Base-by-base conservation (phyloP, 352 stramenopile genomes). In the Pythium myriotylum region DNA sequence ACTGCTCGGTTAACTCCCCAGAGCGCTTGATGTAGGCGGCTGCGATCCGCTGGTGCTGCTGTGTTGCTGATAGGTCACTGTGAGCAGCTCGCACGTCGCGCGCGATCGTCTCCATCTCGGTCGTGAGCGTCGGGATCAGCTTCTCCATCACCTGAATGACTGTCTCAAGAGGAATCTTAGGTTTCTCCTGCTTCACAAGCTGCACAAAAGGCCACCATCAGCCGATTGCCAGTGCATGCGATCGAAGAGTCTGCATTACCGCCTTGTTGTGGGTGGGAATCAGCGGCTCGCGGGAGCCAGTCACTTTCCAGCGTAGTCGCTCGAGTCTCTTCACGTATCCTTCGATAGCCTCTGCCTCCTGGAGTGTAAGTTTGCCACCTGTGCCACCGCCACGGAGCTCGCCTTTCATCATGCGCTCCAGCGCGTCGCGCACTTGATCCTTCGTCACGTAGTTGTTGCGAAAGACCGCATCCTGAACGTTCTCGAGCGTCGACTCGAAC, bases 361-460 rank as follows among this genome's bases (percentile, higher is more conserved):
- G 66, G 0, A 82, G 49, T 5, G 77, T 85, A 51, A 94, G 79
- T 52, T 81, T 78, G 50, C 81, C 81, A 20, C 83, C 70, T 0
- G 67, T 19, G 14, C 71, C 75, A 43, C 77, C 68, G 19, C 81
- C 81, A 22, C 67, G 76, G 46, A 92, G 70, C 46, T 85, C 73
- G 19, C 83, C 79, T 2, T 69, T 63, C 52, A 82, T 70, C 19
- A 94, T 65, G 32, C 72, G 73, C 55, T 86, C 69, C 68, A 94
- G 76, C 24, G 85, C 85, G 27, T 90, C 81, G 33, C 80, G 72
- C 32, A 94, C 85, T 35, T 94, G 83, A 48, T 84, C 70, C 46
- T 94, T 92, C 43, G 76, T 83, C 54, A 92, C 81, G 67, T 91
- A 87, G 59, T 94, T 84, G 67, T 94, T 92, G 40, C 83, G 79